Base-by-base conservation (phyloP, 345 rosid genomes). In the Acer saccharum region DNA sequence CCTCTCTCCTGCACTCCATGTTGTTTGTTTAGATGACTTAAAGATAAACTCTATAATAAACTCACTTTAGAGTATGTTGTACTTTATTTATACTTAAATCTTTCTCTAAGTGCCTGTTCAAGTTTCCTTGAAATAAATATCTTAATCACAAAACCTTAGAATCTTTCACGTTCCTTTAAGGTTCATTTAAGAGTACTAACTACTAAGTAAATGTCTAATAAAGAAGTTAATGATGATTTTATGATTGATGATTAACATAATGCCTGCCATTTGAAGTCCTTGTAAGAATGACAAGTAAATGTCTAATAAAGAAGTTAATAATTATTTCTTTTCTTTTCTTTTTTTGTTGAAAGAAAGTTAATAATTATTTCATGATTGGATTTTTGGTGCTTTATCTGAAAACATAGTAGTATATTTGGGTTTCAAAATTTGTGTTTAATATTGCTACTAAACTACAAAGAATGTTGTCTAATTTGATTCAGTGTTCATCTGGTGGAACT, bases 401-500 rank as follows among this genome's bases (percentile, higher is more conserved):
- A 7, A 29, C 21, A 58, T 18, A 65, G 29, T 12, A 5, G 52
- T 43, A 58, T 73, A 41, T 14, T n/a, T 43, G 41, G 23, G 12
- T 44, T 57, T 57, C 64, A 20, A 8, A 72, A 58, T 50, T 14
- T 14, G 16, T 50, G 18, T 46, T 46, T 44, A 25, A 27, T 63
- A 18, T 12, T 65, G 29, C 25, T 27, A 29, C 44, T n/a, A 65
- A 27, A 10, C 50, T 23, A 10, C 69, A 23, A 27, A 46, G 44
- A 46, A 25, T 25, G 69, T 74, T 63, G 41, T 25, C 50, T 65
- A 46, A 48, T 44, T 32, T 29, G 11, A 35, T 55, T 75, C 87
- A 86, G 99, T 75, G 97, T 96, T 62, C 99, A 96, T 86, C 83
- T 96, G 80, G 99, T 96, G 85, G 98, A 96, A 81, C 86, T 96